A percentile compares a stretch with the other conserved stretches of the same genome.
phyloP scores from a whole-genome alignment of 2,329 filamentous ascomycete genomes.

The Fusarium pininemorale region DNA sequence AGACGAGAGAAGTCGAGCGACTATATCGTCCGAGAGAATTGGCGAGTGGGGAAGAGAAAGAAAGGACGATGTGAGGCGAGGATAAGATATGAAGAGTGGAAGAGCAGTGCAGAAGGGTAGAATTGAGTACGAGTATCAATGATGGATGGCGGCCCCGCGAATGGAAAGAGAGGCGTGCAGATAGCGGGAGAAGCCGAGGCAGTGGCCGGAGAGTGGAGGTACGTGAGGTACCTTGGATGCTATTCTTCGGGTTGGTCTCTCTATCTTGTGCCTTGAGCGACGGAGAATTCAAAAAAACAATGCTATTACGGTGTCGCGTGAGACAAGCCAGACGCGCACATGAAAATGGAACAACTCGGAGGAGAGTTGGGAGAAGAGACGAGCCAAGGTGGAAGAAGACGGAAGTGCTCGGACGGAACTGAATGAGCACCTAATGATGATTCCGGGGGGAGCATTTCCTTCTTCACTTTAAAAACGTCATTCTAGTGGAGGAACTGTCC shows the following conservation, averaged over 20 bases:
- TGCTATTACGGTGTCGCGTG: slow-evolving; percentile 18
- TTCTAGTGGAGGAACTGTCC: slow-evolving; percentile 27
- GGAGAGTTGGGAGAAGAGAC: not conserved
- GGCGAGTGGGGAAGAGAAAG: slow-evolving; percentile 2
- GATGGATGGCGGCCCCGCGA: slow-evolving; percentile 40
- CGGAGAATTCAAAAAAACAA: slow-evolving; percentile 9
- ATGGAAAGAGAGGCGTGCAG: slow-evolving; percentile 28
- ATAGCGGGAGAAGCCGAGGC: slow-evolving; percentile 44
- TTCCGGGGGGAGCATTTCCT: slow-evolving; percentile 10
- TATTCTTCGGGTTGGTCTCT: slow-evolving; percentile 8
- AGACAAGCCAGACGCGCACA: slow-evolving; percentile 23
- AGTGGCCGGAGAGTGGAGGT: slow-evolving; percentile 25
- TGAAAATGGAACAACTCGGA: slow-evolving; percentile 22
- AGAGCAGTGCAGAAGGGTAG: not conserved
- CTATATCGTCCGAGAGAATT: slow-evolving; percentile 23
- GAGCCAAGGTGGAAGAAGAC: slow-evolving; percentile 20
- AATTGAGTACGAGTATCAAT: not conserved
- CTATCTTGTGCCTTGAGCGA: slow-evolving; percentile 9
- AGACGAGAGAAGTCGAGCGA: slow-evolving; percentile 17
- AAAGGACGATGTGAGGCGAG: slow-evolving; percentile 27
- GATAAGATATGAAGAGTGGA: slow-evolving; percentile 21
- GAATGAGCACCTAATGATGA: slow-evolving; percentile 29
- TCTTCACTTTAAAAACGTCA: slow-evolving; percentile 29
- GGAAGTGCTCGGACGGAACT: slow-evolving; percentile 36
- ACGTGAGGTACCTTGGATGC: not conserved